Base-by-base conservation (phyloP, 75 land plant genomes). In the Sequoiadendron giganteum region DNA sequence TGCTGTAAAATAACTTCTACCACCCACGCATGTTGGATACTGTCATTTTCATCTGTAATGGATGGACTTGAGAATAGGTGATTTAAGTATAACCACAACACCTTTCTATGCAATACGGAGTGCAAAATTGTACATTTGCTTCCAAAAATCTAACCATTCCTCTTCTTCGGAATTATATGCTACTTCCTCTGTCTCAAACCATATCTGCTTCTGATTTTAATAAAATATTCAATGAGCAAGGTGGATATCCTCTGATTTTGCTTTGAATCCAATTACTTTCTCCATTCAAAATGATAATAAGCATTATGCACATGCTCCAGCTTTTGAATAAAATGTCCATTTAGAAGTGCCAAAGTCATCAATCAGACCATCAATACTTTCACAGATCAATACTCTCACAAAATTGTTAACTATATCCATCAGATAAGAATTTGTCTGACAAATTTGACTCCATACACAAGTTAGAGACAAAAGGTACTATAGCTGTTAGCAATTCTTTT, bases 401-500 rank as follows among this genome's bases (percentile, higher is more conserved):
- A 82, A 47, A 82, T n/a, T 45, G 5, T 82, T 82, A 82, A n/a
- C 15, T 47, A 47, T n/a, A n/a, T 2, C 15, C 84, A 28, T 82
- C 84, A 11, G 48, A 82, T 40, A 19, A 47, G 54, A 49, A 28
- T 47, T 82, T 45, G 32, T 45, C 14, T 47, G 52, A n/a, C 48
- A n/a, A 11, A 25, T 75, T 75, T 21, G 56, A 54, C 1, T 85
- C 68, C 65, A 56, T 38, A 38, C 34, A 56, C 49, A 70, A 83
- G 34, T 77, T 61, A 14, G 91, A 89, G 82, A 90, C 54, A 55
- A 90, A 91, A 16, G 92, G 92, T 7, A 90, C n/a, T 48, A 90
- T 87, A 19, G 91, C 91, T 76, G 92, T 85, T 19, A 91, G 86
- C 36, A 91, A 83, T 52, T 88, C 92, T 40, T 75, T 87, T 13